A percentile compares a stretch with the other conserved stretches of the same genome.
Conservation (phyloP, 2,329 filamentous ascomycete species). For the Stachybotrys echinatus region DNA sequence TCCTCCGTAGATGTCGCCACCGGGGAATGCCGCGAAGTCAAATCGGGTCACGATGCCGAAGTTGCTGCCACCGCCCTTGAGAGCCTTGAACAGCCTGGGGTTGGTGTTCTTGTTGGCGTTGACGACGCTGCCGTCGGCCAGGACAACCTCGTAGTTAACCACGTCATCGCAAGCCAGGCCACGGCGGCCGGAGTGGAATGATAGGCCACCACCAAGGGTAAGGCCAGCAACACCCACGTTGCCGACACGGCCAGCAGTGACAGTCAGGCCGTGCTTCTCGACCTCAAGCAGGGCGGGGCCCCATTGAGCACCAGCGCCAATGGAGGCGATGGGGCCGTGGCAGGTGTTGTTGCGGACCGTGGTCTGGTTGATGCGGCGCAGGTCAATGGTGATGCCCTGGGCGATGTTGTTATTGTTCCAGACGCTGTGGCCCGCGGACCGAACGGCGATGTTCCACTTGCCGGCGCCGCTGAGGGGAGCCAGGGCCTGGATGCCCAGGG, state of each 20-base stretch:
- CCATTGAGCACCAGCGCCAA: not conserved
- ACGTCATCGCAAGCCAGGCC: not conserved
- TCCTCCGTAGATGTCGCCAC: not conserved
- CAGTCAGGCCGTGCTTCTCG: not conserved
- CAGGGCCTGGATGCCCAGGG: not conserved
- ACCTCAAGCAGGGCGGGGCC: not conserved
- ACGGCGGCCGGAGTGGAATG: not conserved
- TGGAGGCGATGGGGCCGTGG: not conserved
- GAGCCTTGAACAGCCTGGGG: not conserved
- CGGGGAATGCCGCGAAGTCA: not conserved
- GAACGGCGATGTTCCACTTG: not conserved
- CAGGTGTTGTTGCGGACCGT: not conserved
- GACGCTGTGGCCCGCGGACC: not conserved
- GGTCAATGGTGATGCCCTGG: not conserved
- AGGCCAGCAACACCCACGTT: not conserved
- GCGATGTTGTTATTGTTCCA: not conserved
- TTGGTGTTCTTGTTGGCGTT: not conserved
- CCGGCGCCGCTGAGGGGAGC: not conserved
- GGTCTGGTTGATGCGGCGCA: not conserved
- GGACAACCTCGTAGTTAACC: not conserved
- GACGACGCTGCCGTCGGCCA: not conserved
- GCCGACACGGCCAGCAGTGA: not conserved
- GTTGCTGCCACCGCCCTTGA: constrained; percentile 1
- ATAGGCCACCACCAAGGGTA: not conserved
- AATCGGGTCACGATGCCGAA: not conserved